Evolutionary conservation across 148 eudicot species (phyloP).

Genomic region (Cornus florida): DNA sequence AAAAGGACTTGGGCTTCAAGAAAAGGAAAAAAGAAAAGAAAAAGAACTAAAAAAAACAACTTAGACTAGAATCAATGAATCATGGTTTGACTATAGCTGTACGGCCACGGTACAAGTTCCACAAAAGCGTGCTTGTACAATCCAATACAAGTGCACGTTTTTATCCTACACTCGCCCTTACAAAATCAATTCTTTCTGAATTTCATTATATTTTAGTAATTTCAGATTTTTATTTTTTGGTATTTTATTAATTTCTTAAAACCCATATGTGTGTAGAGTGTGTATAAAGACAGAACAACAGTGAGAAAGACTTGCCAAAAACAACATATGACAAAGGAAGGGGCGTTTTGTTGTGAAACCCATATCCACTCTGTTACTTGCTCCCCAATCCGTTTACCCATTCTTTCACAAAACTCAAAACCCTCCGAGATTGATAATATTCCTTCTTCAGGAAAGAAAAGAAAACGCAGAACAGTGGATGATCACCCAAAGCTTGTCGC

Average conservation of each 20-base stretch:
- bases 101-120: too few species aligned
- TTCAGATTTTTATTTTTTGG: too few species aligned
- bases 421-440: neutral
- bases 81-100: too few species aligned
- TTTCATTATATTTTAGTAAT: too few species aligned
- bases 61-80: too few species aligned
- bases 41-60: too few species aligned
- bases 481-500: slow-evolving; percentile 10
- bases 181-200: too few species aligned
- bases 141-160: too few species aligned
- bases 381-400: neutral
- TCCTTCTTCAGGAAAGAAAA: neutral
- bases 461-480: neutral
- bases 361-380: neutral
- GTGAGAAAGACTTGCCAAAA: neutral
- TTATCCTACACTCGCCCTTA: too few species aligned
- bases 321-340: neutral
- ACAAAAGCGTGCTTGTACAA: too few species aligned
- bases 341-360: neutral
- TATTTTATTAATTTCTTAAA: neutral
- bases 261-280: neutral
- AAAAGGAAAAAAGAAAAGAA: too few species aligned
- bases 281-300: neutral
- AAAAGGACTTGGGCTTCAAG: too few species aligned
- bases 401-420: neutral